Conservation (phyloP, 495 filamentous ascomycete species). For the Evernia prunastri region DNA sequence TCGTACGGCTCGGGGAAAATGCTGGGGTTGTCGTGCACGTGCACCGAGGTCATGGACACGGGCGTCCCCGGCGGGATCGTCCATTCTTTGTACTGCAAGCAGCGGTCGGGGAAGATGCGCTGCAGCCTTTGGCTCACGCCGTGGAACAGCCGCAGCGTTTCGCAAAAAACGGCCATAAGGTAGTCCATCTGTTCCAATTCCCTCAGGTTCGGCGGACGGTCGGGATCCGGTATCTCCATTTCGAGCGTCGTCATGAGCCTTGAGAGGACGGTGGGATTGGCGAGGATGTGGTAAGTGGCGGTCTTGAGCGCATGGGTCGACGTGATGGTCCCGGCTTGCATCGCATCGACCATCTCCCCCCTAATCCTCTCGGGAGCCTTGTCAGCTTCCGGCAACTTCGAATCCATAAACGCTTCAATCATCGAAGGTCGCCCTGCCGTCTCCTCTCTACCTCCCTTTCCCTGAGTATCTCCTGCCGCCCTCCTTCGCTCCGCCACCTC, state of each 20-base stretch:
- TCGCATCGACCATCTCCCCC: neutral
- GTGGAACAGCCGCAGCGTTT: slow-evolving; percentile 31
- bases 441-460: slow-evolving; percentile 28
- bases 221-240: neutral
- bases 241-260: neutral
- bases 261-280: neutral
- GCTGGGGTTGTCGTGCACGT: slow-evolving; percentile 19
- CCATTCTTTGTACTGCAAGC: slow-evolving; percentile 24
- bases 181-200: neutral
- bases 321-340: neutral
- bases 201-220: neutral
- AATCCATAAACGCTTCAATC: slow-evolving; percentile 18
- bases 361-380: slow-evolving; percentile 32
- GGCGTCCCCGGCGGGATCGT: slow-evolving; percentile 30
- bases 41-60: slow-evolving; percentile 31
- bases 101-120: slow-evolving; percentile 34
- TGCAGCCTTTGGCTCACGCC: slow-evolving; percentile 34
- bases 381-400: slow-evolving; percentile 27
- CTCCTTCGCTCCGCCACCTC: neutral
- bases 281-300: neutral
- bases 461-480: slow-evolving; percentile 16
- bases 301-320: neutral
- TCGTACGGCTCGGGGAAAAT: slow-evolving; percentile 22
- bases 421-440: slow-evolving; percentile 22
- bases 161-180: neutral